Conservation (phyloP, 495 filamentous ascomycete genomes). For the Hypomontagnella submonticulosa region DNA sequence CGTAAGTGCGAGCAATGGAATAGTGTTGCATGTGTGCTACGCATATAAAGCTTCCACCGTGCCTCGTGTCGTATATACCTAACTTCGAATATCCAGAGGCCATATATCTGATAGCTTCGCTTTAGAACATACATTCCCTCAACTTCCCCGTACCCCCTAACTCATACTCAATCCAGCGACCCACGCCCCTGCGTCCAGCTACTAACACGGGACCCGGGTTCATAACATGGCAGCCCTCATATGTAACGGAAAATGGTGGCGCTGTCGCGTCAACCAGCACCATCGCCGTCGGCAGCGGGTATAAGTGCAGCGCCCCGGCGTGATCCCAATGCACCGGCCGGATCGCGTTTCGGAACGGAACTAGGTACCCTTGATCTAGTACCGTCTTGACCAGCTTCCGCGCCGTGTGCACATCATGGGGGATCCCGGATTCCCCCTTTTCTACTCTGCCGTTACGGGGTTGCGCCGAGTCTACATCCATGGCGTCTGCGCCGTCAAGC, state of each 20-base stretch:
- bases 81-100: neutral
- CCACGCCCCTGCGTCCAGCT: conserved; percentile 67
- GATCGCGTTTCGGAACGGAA: conserved; percentile 79
- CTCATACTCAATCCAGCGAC: conserved; percentile 89
- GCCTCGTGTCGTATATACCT: neutral
- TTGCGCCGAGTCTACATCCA: conserved; percentile 59
- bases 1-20: neutral
- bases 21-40: neutral
- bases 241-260: conserved; percentile 83
- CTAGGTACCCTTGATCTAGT: conserved; percentile 89
- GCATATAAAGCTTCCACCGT: neutral
- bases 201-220: conserved; percentile 85
- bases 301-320: conserved; percentile 75
- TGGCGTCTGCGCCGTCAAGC: conserved; percentile 45
- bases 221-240: conserved; percentile 95
- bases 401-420: conserved; percentile 68
- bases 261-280: conserved; percentile 84
- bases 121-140: conserved; percentile 58
- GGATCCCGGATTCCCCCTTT: conserved; percentile 42
- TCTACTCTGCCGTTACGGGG: conserved; percentile 32
- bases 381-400: conserved; percentile 89
- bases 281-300: conserved; percentile 86
- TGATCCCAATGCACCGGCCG: conserved; percentile 93
- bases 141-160: conserved; percentile 61
- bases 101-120: neutral